A percentile compares a stretch with the other conserved stretches of the same genome.
Evolutionary conservation across 805 yeast species (phyloP).

Genomic region (Ogataea allantospora): DNA sequence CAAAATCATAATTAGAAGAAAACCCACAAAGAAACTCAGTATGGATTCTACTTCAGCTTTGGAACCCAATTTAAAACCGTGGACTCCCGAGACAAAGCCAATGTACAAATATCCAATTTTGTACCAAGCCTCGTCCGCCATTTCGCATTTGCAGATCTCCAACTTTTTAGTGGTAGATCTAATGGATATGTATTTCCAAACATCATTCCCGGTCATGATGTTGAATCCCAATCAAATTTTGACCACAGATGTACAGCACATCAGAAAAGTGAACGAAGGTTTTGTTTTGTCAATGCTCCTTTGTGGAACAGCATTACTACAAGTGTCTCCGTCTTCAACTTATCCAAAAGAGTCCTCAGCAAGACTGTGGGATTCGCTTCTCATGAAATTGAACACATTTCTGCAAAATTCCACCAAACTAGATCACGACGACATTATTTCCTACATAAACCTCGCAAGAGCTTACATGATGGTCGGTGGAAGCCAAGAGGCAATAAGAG

Average conservation of each 20-base stretch:
- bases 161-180: conserved; percentile 9
- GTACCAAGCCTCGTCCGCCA: conserved; percentile 7
- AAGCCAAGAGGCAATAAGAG: conserved; percentile 10
- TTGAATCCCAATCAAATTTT: conserved; percentile 10
- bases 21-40: conserved; percentile 22
- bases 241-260: background rate
- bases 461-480: conserved; percentile 13
- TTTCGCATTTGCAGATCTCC: conserved; percentile 10
- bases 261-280: conserved; percentile 12
- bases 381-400: conserved; percentile 8
- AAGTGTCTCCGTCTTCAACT: conserved; percentile 3
- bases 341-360: conserved; percentile 3
- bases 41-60: background rate
- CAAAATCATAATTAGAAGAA: conserved; percentile 29
- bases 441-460: conserved; percentile 18
- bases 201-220: conserved; percentile 10
- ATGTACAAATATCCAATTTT: conserved; percentile 11
- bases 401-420: conserved; percentile 16
- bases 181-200: conserved; percentile 14
- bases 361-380: conserved; percentile 5
- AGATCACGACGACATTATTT: conserved; percentile 18
- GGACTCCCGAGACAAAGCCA: background rate
- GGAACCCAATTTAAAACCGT: background rate
- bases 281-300: conserved; percentile 12
- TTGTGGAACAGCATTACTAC: conserved; percentile 10